phyloP scores from a whole-genome alignment of 441 rosid species.

The Theobroma grandiflorum region DNA sequence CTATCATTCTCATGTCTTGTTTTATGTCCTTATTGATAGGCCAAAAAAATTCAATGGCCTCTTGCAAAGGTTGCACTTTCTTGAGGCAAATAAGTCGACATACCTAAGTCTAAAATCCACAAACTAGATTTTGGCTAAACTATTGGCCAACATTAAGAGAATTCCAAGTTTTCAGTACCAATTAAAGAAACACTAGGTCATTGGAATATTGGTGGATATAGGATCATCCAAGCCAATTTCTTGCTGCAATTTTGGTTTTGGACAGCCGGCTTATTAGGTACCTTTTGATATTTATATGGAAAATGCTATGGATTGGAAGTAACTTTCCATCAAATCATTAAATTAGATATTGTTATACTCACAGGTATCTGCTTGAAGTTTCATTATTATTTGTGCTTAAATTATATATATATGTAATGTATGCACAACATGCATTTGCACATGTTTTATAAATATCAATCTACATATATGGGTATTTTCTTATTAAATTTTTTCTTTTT shows the following conservation, averaged over 20 bases:
- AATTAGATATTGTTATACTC: constrained; percentile 49
- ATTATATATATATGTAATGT: background rate
- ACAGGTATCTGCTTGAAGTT: constrained; percentile 43
- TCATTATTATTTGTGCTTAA: no score
- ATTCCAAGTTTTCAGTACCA: constrained; percentile 47
- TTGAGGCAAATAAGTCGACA: constrained; percentile 46
- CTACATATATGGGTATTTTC: background rate
- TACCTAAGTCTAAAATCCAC: constrained; percentile 44
- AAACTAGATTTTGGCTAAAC: constrained; percentile 45
- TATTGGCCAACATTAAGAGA: constrained; percentile 48
- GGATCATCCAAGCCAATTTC: constrained; percentile 45
- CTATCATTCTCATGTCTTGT: background rate
- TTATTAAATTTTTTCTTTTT: background rate
- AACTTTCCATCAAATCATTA: constrained; percentile 60
- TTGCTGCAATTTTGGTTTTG: constrained; percentile 42
- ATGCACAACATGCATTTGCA: background rate
- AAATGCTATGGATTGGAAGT: constrained; percentile 65
- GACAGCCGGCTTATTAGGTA: constrained; percentile 61
- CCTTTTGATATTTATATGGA: constrained; percentile 70
- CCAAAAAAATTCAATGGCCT: constrained; percentile 66
- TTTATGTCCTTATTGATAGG: constrained; percentile 44
- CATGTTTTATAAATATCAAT: no score
- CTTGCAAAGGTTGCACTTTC: constrained; percentile 55
- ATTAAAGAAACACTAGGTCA: constrained; percentile 43
- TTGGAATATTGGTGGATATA: constrained; percentile 45